Percentiles rank a stretch among this genome's conserved stretches.
These are phyloP conservation scores for Fusarium metavorans DNA, from an alignment of 2,329 filamentous ascomycete genomes.

Conservation along the genomic window DNA sequence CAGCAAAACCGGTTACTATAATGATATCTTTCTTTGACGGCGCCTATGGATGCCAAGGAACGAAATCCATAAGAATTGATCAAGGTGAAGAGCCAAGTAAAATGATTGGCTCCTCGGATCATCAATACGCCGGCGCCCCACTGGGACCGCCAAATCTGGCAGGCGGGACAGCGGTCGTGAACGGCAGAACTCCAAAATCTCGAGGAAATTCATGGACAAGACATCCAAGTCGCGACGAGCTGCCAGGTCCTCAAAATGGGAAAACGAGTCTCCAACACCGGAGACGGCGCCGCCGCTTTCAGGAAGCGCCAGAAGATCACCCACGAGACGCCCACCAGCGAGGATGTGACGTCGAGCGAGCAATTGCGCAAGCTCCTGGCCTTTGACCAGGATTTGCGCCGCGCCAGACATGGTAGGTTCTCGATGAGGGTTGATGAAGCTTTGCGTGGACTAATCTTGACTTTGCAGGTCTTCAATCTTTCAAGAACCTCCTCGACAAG, in stretches of 20 bases:
- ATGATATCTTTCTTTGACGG: neutral
- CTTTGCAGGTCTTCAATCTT: conserved; percentile 70
- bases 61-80: too few species aligned
- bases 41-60: too few species aligned
- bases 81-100: neutral
- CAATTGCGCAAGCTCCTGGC: conserved; percentile 77
- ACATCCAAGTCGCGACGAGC: conserved; percentile 34
- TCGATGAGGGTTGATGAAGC: neutral
- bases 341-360: conserved; percentile 71
- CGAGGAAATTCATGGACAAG: conserved; percentile 38
- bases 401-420: conserved; percentile 73
- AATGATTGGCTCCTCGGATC: conserved; percentile 8
- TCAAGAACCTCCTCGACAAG: conserved; percentile 78
- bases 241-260: conserved; percentile 52
- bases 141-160: conserved; percentile 29
- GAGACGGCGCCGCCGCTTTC: conserved; percentile 55
- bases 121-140: conserved; percentile 26
- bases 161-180: conserved; percentile 47
- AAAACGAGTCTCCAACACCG: conserved; percentile 57
- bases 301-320: conserved; percentile 68
- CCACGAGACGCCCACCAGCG: conserved; percentile 68
- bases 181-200: conserved; percentile 54
- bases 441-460: neutral
- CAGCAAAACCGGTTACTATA: neutral
- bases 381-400: conserved; percentile 77